Base-by-base conservation (phyloP, 228 moss, liverwort and hornwort genomes). In the Sphagnum fallax region DNA sequence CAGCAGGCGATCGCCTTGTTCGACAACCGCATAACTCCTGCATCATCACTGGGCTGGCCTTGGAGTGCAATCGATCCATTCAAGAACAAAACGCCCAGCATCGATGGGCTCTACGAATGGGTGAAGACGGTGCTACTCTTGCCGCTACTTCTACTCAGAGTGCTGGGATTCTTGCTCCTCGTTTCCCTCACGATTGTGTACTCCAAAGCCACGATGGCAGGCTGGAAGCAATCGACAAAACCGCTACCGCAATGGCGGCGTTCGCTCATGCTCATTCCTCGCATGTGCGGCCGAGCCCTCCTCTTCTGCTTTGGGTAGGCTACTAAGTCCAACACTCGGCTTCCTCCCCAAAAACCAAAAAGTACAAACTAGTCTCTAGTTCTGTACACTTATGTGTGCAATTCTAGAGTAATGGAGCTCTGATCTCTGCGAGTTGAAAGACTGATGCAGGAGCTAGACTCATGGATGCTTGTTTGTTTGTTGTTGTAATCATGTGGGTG, bases 251-350 rank as follows among this genome's bases (percentile, higher is more conserved):
- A 60, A 48, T 94, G 94, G 94, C 83, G 94, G 48, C 80, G 89
- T 52, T 80, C 76, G 71, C 65, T 94, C 50, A 89, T 94, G 84
- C 75, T 78, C 61, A 70, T 76, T 53, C 86, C 94, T 62, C 91
- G 94, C 48, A 65, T 85, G 5, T 94, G 94, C 74, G 86, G 82
- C 15, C 94, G 94, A 6, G 78, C 74, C 32, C 66, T 94, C 52
- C 77, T 94, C 8, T 91, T 88, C 79, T 89, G 89, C 79, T 94
- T 87, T 48, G 94, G 94, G 94, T 94, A 69, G 67, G 65, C 62
- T 69, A 61, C 47, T 64, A 5, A 61, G 47, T 5, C 48, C 52
- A 1, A 64, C 53, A 7, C 53, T 18, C 12, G 32, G 16, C 32
- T 4, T 4, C 12, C 16, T 47, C 52, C 11, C 18, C 11, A 32